A percentile compares a stretch with the other conserved stretches of the same genome.
These are phyloP conservation scores for Podosphaera xanthii DNA, from an alignment of 2,329 filamentous ascomycete genomes.

Conservation along the genomic window DNA sequence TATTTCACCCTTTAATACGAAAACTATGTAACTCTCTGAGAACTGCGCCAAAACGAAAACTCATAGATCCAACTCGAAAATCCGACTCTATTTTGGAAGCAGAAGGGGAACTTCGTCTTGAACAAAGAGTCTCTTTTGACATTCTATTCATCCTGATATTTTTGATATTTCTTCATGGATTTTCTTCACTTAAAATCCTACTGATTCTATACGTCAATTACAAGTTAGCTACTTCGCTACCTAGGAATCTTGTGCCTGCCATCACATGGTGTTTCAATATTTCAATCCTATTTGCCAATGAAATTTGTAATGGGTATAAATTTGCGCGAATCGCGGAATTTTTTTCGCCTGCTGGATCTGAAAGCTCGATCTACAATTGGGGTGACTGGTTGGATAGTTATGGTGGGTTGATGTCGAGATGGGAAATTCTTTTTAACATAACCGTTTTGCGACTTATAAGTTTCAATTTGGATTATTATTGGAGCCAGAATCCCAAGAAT, in stretches of 20 bases:
- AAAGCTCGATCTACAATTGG: slow-evolving; percentile 20
- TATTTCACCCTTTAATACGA: slow-evolving; percentile 60
- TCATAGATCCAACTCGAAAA: slow-evolving; percentile 1
- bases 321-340: slow-evolving; percentile 38
- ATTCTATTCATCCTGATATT: slow-evolving; percentile 61
- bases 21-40: slow-evolving; percentile 36
- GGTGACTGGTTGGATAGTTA: slow-evolving; percentile 55
- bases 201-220: slow-evolving; percentile 65
- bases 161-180: slow-evolving; percentile 56
- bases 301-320: slow-evolving; percentile 56
- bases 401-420: slow-evolving; percentile 65
- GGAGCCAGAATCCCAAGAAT: slow-evolving; percentile 46
- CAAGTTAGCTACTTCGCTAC: slow-evolving; percentile 48
- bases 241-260: slow-evolving; percentile 44
- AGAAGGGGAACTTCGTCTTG: slow-evolving; percentile 31
- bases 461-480: slow-evolving; percentile 94
- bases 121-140: slow-evolving; percentile 62
- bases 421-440: slow-evolving; percentile 96
- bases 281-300: slow-evolving; percentile 67
- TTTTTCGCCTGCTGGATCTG: slow-evolving; percentile 18
- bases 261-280: slow-evolving; percentile 86
- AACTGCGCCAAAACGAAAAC: slow-evolving; percentile 12
- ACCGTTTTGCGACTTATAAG: slow-evolving; percentile 82
- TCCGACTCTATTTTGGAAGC: slow-evolving; percentile 15
- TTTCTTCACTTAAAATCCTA: slow-evolving; percentile 66